Conservation (phyloP, 2,329 filamentous ascomycete genomes). For the Coniosporium uncinatum region DNA sequence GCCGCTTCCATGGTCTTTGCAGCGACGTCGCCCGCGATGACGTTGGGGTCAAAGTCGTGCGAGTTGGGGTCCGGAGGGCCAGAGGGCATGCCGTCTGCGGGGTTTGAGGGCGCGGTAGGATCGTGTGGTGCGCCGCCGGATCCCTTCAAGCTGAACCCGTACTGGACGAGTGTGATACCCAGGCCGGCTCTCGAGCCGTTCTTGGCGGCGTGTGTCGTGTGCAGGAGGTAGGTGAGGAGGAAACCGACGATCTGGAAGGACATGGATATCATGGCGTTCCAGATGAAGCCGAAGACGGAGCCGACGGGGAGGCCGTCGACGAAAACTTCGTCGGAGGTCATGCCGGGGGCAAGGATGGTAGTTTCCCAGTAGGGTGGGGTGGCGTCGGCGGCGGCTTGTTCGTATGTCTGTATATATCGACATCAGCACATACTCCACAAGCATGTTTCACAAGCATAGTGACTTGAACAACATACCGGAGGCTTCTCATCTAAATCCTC, state of each 20-base stretch:
- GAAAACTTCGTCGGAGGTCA: constrained; percentile 92
- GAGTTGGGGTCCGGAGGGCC: constrained; percentile 51
- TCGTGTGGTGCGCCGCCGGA: constrained; percentile 28
- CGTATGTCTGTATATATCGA: constrained; percentile 72
- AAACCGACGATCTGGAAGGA: constrained; percentile 97
- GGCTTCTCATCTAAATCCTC: constrained; percentile 87
- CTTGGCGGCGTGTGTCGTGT: constrained; percentile 97
- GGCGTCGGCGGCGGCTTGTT: constrained; percentile 94
- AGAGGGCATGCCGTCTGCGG: constrained; percentile 40
- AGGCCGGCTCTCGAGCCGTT: constrained; percentile 94
- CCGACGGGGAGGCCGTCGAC: constrained; percentile 94
- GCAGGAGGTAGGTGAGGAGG: constrained; percentile 93
- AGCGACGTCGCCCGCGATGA: constrained; percentile 48
- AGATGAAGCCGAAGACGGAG: constrained; percentile 80
- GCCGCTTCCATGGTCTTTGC: constrained; percentile 26
- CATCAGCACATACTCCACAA: too few relatives aligned
- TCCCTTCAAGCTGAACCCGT: constrained; percentile 92
- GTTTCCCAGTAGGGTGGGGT: constrained; percentile 99
- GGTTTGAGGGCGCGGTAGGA: constrained; percentile 5
- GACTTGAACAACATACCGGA: constrained; percentile 77
- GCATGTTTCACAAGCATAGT: constrained; percentile 2
- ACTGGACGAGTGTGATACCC: constrained; percentile 93
- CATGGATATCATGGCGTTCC: constrained; percentile 96
- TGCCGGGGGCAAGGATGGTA: constrained; percentile 89
- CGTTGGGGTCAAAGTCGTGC: constrained; percentile 63